phyloP scores from a whole-genome alignment of 345 rosid species.

The Hevea brasiliensis region DNA sequence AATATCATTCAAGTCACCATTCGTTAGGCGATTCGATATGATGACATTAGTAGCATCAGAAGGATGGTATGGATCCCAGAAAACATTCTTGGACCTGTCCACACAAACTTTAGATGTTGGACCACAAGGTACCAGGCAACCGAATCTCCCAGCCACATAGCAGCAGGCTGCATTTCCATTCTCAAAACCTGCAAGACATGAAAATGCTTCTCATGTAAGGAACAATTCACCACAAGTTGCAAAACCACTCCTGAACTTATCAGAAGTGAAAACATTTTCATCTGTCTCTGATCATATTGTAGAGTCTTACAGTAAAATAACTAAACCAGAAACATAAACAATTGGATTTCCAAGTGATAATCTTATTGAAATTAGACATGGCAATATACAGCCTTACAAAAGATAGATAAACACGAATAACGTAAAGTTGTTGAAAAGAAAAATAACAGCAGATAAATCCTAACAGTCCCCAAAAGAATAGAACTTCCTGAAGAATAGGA shows the following conservation, averaged over 20 bases:
- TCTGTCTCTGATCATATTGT: no score
- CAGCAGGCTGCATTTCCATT: constrained; percentile 56
- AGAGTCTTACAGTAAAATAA: no score
- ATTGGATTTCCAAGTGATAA: no score
- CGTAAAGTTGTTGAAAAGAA: no score
- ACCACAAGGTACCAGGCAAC: constrained; percentile 61
- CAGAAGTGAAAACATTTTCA: no score
- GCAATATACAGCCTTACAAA: no score
- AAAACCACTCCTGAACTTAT: background rate
- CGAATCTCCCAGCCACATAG: constrained; percentile 51
- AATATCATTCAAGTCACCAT: constrained; percentile 40
- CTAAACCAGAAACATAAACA: no score
- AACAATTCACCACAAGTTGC: background rate
- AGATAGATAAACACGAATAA: no score
- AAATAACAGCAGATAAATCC: no score
- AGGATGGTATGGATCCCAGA: constrained; percentile 71
- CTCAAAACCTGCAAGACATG: constrained; percentile 54
- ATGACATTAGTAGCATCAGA: constrained; percentile 51
- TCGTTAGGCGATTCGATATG: constrained; percentile 43
- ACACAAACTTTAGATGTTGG: constrained; percentile 46
- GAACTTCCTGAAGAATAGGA: no score
- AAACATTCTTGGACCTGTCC: constrained; percentile 46
- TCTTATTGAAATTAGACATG: no score
- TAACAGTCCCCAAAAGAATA: no score
- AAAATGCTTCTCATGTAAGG: background rate